These are phyloP conservation scores for Vaccinium macrocarpon DNA, from an alignment of 148 eudicot species.

Conservation along the genomic window DNA sequence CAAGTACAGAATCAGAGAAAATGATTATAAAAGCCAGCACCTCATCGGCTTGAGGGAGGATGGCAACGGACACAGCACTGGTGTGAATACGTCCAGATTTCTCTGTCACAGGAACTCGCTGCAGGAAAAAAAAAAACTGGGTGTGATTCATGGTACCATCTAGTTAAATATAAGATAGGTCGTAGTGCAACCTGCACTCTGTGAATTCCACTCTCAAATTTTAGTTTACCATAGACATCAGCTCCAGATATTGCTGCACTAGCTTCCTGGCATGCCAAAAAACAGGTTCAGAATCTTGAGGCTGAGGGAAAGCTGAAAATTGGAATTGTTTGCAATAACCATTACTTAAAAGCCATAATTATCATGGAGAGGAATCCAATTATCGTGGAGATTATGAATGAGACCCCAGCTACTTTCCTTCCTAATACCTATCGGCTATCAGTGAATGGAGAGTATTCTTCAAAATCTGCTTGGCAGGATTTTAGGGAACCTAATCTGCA, in stretches of 20 bases:
- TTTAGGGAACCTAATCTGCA: neutral
- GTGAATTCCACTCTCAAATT: slow-evolving; percentile 96
- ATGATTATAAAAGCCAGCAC: slow-evolving; percentile 31
- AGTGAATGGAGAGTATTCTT: neutral
- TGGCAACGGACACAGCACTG: slow-evolving; percentile 89
- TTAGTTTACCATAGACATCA: slow-evolving; percentile 81
- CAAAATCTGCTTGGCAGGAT: neutral
- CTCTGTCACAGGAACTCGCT: slow-evolving; percentile 97
- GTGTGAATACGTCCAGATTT: slow-evolving; percentile 95
- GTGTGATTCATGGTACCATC: neutral
- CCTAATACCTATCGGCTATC: too few relatives aligned
- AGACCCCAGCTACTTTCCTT: too few relatives aligned
- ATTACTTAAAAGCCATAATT: too few relatives aligned
- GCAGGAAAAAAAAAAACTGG: slow-evolving; percentile 25
- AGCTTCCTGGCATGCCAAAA: slow-evolving; percentile 64
- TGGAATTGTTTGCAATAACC: neutral
- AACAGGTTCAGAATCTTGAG: slow-evolving; percentile 3
- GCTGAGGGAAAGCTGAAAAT: neutral
- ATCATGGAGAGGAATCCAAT: too few relatives aligned
- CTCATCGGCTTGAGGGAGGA: slow-evolving; percentile 98
- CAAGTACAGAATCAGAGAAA: neutral
- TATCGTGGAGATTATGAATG: too few relatives aligned
- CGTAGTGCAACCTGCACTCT: slow-evolving; percentile 77
- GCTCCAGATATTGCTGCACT: slow-evolving; percentile 82
- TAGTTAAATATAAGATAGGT: slow-evolving; percentile 11